These are phyloP conservation scores for Peronospora tabacina DNA, from an alignment of 352 stramenopile species.

Conservation along the genomic window DNA sequence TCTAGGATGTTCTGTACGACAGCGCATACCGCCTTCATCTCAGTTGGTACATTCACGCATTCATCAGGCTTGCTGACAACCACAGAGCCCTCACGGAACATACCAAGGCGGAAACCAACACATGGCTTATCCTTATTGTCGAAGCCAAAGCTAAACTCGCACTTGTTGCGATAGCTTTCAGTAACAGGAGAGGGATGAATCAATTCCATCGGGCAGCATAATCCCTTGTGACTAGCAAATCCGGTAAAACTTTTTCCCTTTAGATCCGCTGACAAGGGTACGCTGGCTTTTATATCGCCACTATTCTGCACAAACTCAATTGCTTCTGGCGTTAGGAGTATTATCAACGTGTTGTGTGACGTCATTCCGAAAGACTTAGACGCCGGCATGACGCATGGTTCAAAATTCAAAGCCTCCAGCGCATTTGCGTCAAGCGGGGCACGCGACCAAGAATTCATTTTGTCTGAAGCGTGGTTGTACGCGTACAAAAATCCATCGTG, in stretches of 20 bases:
- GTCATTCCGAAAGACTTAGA: constrained; percentile 41
- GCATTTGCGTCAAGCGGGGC: constrained; percentile 39
- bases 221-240: constrained; percentile 74
- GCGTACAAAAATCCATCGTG: constrained; percentile 73
- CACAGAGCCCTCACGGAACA: constrained; percentile 74
- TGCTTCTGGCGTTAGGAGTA: constrained; percentile 41
- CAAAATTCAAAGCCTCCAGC: constrained; percentile 49
- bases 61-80: constrained; percentile 56
- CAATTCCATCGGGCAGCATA: constrained; percentile 82
- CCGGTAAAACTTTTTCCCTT: constrained; percentile 31
- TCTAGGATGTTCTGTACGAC: constrained; percentile 59
- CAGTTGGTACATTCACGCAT: constrained; percentile 68
- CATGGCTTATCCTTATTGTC: constrained; percentile 66
- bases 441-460: constrained; percentile 36
- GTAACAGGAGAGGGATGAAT: constrained; percentile 79
- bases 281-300: constrained; percentile 30
- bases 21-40: constrained; percentile 77
- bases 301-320: constrained; percentile 38
- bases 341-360: constrained; percentile 71
- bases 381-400: constrained; percentile 24
- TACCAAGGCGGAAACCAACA: constrained; percentile 81
- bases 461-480: constrained; percentile 13
- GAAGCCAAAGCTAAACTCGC: constrained; percentile 93
- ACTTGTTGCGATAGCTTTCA: constrained; percentile 95
- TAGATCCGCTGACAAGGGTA: constrained; percentile 21